phyloP scores from a whole-genome alignment of 2,329 filamentous ascomycete genomes.

The Cladosporium oxysporum region DNA sequence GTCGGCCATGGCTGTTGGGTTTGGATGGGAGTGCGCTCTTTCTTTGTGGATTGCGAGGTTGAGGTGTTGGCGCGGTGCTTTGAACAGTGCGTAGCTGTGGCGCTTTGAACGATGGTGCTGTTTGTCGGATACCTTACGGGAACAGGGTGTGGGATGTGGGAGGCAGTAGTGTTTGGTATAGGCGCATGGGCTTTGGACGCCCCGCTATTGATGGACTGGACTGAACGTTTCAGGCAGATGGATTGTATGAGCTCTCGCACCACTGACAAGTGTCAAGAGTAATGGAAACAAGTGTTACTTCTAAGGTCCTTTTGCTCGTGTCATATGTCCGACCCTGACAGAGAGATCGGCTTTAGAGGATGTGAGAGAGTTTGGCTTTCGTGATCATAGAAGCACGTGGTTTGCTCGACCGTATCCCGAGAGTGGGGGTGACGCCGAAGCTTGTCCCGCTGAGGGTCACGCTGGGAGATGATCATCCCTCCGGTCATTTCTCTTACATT shows the following conservation, averaged over 20 bases:
- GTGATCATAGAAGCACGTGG: conserved; percentile 7
- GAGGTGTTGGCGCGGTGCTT: background rate
- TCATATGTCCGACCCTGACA: background rate
- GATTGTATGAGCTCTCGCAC: background rate
- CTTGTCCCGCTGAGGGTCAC: background rate
- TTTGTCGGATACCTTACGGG: background rate
- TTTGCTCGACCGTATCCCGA: background rate
- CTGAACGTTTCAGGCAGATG: conserved; percentile 1
- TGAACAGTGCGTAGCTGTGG: background rate
- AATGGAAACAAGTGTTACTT: background rate
- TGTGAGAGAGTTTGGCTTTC: conserved; percentile 7
- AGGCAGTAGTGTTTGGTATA: background rate
- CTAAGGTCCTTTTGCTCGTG: background rate
- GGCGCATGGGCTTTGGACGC: background rate
- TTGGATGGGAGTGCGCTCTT: background rate
- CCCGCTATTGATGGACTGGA: background rate
- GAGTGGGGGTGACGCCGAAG: conserved; percentile 3
- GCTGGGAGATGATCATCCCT: background rate
- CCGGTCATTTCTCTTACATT: background rate
- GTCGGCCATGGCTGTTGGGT: conserved; percentile 37
- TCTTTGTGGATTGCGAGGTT: background rate
- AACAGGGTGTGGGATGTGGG: background rate
- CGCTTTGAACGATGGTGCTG: background rate
- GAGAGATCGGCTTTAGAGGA: background rate
- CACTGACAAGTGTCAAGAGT: background rate